Base-by-base conservation (phyloP, 179 eudicot genomes). In the Patellifolia procumbens region DNA sequence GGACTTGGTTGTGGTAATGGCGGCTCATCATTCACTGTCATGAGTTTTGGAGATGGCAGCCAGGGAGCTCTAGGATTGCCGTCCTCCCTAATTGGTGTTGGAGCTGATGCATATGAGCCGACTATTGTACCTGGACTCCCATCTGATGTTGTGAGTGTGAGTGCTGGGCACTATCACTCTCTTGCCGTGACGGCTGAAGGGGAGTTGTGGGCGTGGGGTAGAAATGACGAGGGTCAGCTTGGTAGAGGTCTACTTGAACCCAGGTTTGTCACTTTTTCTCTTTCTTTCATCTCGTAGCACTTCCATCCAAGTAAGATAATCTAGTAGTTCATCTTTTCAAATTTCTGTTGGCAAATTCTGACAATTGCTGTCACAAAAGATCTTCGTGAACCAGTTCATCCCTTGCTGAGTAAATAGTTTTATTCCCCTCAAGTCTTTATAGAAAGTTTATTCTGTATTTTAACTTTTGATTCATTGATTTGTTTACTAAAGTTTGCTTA, bases 191-290 rank as follows among this genome's bases (percentile, higher is more conserved):
- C 98, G 29, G 78, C 84, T 73, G 76, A 79, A 64, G 99, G 98
- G 20, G 91, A 93, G 73, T 71, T 93, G 74, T 96, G 99, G 99
- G 86, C 98, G 70, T 96, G 99, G 99, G 99, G 99, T 60, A 90
- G 99, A 70, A 93, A 96, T 67, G 71, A 74, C 13, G 99, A 96
- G 68, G 84, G 84, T 31, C 99, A 96, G 86, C 99, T 96, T 59
- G 98, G 97, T 60, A 94, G 99, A 63, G 85, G 86, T 67, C 74
- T 85, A 60, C 79, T 77, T 74, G 81, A 91, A 79, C 79, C 96
- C 49, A 93, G 99, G 99, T 95, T 65, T 31, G 34, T 78, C 24
- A 45, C 45, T 64, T 22, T 73, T 26, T 34, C 78, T 68, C 66
- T 76, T 69, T 61, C 55, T 58, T 5, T 22, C 9, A 19, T 15